phyloP scores from a whole-genome alignment of 345 rosid species.

The Excoecaria cochinchinensis region DNA sequence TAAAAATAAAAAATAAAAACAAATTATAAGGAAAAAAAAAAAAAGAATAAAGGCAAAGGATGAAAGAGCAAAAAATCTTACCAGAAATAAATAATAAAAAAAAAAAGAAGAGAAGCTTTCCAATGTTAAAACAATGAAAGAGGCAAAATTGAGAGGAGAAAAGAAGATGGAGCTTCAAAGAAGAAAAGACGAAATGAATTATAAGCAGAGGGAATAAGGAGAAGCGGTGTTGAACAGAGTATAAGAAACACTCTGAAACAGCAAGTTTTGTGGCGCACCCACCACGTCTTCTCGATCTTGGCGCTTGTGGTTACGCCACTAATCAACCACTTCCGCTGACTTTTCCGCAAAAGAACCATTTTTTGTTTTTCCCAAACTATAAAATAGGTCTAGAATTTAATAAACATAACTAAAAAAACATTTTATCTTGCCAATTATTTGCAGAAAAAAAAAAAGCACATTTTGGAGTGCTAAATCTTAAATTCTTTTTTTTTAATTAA shows the following conservation, averaged over 20 bases:
- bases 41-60: not conserved
- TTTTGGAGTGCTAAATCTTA: too few relatives aligned
- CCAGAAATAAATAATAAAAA: not conserved
- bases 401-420: too few relatives aligned
- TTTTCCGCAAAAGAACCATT: too few relatives aligned
- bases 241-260: not conserved
- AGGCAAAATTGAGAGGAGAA: not conserved
- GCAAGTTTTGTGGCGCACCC: conserved; percentile 29
- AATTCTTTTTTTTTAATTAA: too few relatives aligned
- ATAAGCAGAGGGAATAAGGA: not conserved
- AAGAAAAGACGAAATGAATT: not conserved
- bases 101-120: not conserved
- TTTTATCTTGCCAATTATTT: too few relatives aligned
- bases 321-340: conserved; percentile 22
- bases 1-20: not conserved
- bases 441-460: too few relatives aligned
- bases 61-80: not conserved
- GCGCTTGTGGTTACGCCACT: conserved; percentile 21
- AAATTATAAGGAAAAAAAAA: not conserved
- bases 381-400: too few relatives aligned
- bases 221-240: not conserved
- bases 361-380: too few relatives aligned
- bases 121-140: not conserved
- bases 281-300: conserved; percentile 32
- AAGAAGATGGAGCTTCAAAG: not conserved